Percentiles rank a stretch among this genome's conserved stretches.
Evolutionary conservation across 257 asterid species (phyloP).

Genomic region (Solanum rostratum): DNA sequence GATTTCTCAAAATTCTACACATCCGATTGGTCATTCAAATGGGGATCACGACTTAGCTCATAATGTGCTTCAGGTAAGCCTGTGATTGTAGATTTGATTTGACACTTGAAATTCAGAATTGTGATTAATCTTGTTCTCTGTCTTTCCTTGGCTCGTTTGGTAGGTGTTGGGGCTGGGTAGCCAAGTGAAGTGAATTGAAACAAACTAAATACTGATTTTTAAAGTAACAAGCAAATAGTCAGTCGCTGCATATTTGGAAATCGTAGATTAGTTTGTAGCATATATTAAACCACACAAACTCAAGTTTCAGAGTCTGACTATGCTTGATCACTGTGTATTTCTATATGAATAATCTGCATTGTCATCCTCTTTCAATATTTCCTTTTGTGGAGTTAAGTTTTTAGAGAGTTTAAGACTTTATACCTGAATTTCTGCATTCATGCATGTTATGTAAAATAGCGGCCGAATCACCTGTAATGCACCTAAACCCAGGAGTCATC

Average conservation of each 20-base stretch:
- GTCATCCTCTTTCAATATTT: neutral
- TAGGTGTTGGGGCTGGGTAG: neutral
- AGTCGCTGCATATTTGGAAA: neutral
- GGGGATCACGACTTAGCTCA: slow-evolving; percentile 64
- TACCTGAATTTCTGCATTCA: neutral
- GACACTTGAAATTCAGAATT: neutral
- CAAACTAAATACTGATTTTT: neutral
- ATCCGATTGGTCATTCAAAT: slow-evolving; percentile 60
- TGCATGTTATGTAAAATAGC: neutral
- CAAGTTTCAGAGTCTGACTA: neutral
- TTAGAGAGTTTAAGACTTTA: neutral
- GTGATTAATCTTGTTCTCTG: neutral
- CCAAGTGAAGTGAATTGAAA: neutral
- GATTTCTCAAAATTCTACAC: slow-evolving; percentile 21
- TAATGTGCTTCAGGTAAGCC: slow-evolving; percentile 61
- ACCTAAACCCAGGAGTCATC: neutral
- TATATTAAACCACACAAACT: neutral
- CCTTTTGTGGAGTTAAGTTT: neutral
- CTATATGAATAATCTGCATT: neutral
- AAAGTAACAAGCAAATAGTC: neutral
- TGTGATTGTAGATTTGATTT: neutral
- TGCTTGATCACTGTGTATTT: neutral
- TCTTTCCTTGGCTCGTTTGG: neutral
- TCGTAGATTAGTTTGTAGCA: neutral
- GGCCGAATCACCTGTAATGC: neutral